Evolutionary conservation across 495 filamentous ascomycete genomes (phyloP).

Genomic region (Bacidia rubella): DNA sequence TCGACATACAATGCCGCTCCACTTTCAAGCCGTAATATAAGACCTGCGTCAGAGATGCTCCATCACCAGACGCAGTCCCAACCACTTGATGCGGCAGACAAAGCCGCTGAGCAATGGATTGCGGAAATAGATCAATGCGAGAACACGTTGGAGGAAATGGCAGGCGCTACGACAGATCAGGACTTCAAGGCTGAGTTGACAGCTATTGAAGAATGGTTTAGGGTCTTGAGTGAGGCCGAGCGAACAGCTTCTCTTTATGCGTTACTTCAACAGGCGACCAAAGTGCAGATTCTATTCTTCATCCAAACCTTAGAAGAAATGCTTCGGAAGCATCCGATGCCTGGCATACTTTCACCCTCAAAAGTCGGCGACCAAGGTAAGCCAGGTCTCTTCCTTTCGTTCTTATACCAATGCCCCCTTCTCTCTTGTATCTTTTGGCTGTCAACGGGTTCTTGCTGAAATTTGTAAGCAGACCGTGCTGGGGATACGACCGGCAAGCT

Average conservation of each 20-base stretch:
- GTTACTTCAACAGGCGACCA: constrained; percentile 91
- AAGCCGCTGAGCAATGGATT: constrained; percentile 95
- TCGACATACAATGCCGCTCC: constrained; percentile 67
- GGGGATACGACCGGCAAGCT: constrained; percentile 97
- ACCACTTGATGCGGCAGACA: constrained; percentile 72
- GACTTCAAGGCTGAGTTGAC: constrained; percentile 99
- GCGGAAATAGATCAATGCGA: constrained; percentile 98
- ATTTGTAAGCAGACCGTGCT: constrained; percentile 56
- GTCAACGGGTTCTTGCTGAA: background rate
- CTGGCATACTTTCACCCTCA: constrained; percentile 84
- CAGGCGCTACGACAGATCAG: constrained; percentile 90
- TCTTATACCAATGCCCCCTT: background rate
- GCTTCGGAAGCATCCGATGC: constrained; percentile 96
- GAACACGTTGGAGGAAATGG: constrained; percentile 96
- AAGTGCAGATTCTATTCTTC: constrained; percentile 98
- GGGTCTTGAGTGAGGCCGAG: constrained; percentile 91
- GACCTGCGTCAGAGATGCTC: constrained; percentile 86
- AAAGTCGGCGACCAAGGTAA: constrained; percentile 90
- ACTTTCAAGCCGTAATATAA: constrained; percentile 63
- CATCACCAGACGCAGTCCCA: constrained; percentile 53
- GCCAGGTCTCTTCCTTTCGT: constrained; percentile 10
- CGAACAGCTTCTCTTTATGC: constrained; percentile 91
- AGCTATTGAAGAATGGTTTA: constrained; percentile 99
- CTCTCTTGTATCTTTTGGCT: background rate
- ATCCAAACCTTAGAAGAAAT: constrained; percentile 98